These are phyloP conservation scores for Aspergillus panamensis DNA, from an alignment of 495 filamentous ascomycete species.

Conservation along the genomic window DNA sequence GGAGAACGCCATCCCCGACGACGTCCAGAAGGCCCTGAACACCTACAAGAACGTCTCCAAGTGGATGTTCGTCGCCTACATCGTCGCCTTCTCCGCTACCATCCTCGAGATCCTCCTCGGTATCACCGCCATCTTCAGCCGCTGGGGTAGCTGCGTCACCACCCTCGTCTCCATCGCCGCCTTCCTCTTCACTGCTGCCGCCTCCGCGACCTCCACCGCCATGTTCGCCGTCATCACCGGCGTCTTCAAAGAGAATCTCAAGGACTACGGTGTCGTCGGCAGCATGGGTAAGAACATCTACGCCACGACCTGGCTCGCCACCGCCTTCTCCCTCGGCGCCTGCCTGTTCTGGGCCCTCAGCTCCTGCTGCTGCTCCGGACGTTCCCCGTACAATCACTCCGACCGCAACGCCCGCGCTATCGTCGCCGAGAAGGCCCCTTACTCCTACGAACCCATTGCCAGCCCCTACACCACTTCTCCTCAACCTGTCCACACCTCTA, in stretches of 20 bases:
- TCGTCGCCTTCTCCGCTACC: conserved; percentile 67
- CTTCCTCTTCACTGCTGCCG: conserved; percentile 55
- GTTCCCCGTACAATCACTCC: conserved; percentile 45
- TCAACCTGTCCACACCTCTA: conserved; percentile 22
- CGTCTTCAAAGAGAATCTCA: conserved; percentile 57
- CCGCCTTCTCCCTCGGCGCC: conserved; percentile 67
- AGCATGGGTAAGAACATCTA: conserved; percentile 65
- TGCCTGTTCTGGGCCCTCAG: conserved; percentile 86
- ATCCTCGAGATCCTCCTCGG: conserved; percentile 66
- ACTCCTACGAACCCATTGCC: conserved; percentile 49
- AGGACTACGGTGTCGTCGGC: conserved; percentile 63
- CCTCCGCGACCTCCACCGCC: conserved; percentile 54
- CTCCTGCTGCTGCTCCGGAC: conserved; percentile 83
- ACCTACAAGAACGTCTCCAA: conserved; percentile 68
- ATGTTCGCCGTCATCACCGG: conserved; percentile 58
- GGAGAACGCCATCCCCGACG: conserved; percentile 57
- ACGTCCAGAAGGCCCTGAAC: conserved; percentile 61
- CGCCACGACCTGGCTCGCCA: conserved; percentile 71
- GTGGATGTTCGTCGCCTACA: conserved; percentile 75
- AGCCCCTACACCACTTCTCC: conserved; percentile 16
- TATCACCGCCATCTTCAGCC: conserved; percentile 62
- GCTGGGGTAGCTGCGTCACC: conserved; percentile 71
- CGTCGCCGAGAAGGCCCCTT: conserved; percentile 48
- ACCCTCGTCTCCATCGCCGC: conserved; percentile 64
- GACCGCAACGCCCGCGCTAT: conserved; percentile 26